Percentiles rank a stretch among this genome's conserved stretches.
phyloP scores from a whole-genome alignment of 768 basidiomycete genomes.

The Harrya chromipes region DNA sequence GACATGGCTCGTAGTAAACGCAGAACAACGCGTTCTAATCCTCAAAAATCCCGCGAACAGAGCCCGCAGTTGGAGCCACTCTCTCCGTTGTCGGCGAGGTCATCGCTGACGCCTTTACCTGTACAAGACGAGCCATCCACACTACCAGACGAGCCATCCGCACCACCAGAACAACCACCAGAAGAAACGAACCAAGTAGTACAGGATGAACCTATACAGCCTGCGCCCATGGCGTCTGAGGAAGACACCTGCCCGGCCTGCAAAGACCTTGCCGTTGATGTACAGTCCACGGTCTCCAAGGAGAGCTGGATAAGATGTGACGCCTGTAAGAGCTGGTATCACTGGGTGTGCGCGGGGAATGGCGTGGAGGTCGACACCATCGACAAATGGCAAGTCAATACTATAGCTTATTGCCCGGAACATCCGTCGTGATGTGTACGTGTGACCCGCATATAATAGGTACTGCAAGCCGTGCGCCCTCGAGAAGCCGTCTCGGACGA shows the following conservation, averaged over 20 bases:
- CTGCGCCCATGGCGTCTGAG: slow-evolving; percentile 11
- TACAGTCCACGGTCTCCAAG: slow-evolving; percentile 45
- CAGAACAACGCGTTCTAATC: slow-evolving; percentile 38
- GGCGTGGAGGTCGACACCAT: slow-evolving; percentile 62
- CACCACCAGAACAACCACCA: slow-evolving; percentile 10
- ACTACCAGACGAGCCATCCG: slow-evolving; percentile 14
- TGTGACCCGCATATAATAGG: slow-evolving; percentile 41
- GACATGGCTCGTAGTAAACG: slow-evolving; percentile 46
- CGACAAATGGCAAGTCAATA: slow-evolving; percentile 67
- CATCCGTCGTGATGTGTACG: slow-evolving; percentile 11
- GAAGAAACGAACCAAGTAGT: slow-evolving; percentile 15
- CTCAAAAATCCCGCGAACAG: slow-evolving; percentile 35
- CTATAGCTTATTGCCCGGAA: slow-evolving; percentile 10
- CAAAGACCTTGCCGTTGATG: slow-evolving; percentile 31
- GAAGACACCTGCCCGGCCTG: slow-evolving; percentile 53
- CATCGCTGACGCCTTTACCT: slow-evolving; percentile 27
- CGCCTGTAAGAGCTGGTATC: slow-evolving; percentile 78
- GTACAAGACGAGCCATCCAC: slow-evolving; percentile 14
- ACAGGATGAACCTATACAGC: slow-evolving; percentile 12
- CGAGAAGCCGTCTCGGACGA: slow-evolving; percentile 56
- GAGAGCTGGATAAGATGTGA: slow-evolving; percentile 85
- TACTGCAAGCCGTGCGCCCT: slow-evolving; percentile 65
- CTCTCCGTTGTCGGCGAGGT: slow-evolving; percentile 30
- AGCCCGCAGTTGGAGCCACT: slow-evolving; percentile 32
- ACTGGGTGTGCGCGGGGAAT: slow-evolving; percentile 76